Base-by-base conservation (phyloP, 495 filamentous ascomycete genomes). In the Echria macrotheca region DNA sequence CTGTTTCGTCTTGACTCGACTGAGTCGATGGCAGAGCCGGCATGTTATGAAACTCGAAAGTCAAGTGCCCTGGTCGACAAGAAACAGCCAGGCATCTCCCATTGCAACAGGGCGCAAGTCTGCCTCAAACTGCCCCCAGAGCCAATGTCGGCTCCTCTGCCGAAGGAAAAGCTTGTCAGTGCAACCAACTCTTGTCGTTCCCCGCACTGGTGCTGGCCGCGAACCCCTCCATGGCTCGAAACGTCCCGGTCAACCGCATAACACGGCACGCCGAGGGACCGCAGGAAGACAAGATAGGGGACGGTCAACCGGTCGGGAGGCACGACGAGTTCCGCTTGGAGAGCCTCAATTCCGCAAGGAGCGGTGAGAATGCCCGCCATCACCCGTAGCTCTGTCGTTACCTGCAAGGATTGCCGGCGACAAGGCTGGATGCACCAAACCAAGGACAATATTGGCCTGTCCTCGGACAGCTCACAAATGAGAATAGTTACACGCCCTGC, bases 1-100 rank as follows among this genome's bases (percentile, higher is more conserved):
- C 55, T 46, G 55, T 54, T 47, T 58, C 55, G 56, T 41, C 31
- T 29, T 47, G 49, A 42, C 24, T 53, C 46, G 56, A 59, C 44
- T 25, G 7, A 21, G 24, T 22, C 42, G 35, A 49, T 38, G 31
- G n/a, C 15, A 33, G 29, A 26, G 43, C 18, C 44, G 38, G 38
- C 33, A 29, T 36, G 21, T 39, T 33, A 22, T 39, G 46, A 48
- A 48, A 48, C 46, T 21, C n/a, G n/a, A 48, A 33, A 40, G 29
- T 39, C 46, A 40, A 48, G 46, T 48, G 33, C 46, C 11, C 15
- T 36, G n/a, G 7, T 17, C 29, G 17, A 22, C 29, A 43, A 10
- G 28, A 26, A 11, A 29, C 43, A n/a, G 28, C 18, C n/a, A 18
- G 43, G 9, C 35, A 7, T 37, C 15, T 18, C 10, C n/a, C 17